These are phyloP conservation scores for Takashimella koratensis DNA, from an alignment of 1,284 basidiomycete genomes.

Conservation along the genomic window DNA sequence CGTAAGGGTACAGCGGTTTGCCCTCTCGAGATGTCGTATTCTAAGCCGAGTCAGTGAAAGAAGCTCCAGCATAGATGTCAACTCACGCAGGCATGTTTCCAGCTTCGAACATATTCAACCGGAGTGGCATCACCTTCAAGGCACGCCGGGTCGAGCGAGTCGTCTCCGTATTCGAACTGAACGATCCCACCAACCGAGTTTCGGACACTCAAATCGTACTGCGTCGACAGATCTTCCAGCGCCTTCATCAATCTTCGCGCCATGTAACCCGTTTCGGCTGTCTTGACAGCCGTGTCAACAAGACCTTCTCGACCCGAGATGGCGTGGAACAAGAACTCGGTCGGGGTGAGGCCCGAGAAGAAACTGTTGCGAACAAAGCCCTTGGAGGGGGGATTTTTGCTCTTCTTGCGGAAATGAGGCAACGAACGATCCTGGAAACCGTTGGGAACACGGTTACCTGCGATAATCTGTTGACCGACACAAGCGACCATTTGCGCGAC, in stretches of 20 bases:
- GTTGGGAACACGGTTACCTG: conserved; percentile 95
- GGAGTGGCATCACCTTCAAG: conserved; percentile 92
- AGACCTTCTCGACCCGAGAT: conserved; percentile 98
- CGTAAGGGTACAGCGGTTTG: conserved; percentile 75
- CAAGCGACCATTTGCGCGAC: conserved; percentile 99
- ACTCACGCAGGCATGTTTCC: conserved; percentile 80
- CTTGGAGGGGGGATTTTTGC: conserved; percentile 93
- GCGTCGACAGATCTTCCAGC: conserved; percentile 91
- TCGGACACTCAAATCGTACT: conserved; percentile 95
- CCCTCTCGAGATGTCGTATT: conserved; percentile 60
- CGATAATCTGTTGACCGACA: conserved; percentile 99
- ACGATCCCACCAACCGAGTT: conserved; percentile 96
- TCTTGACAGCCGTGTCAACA: conserved; percentile 99
- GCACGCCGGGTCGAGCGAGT: conserved; percentile 94
- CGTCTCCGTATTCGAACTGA: conserved; percentile 96
- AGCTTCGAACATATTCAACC: conserved; percentile 80
- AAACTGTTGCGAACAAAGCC: conserved; percentile 98
- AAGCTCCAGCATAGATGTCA: not conserved
- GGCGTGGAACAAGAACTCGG: conserved; percentile 98
- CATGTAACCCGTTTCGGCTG: conserved; percentile 99
- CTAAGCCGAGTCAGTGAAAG: conserved; percentile 54
- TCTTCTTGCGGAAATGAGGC: conserved; percentile 97
- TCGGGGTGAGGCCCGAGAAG: conserved; percentile 88
- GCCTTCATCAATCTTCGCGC: conserved; percentile 98
- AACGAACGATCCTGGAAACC: conserved; percentile 99